These are phyloP conservation scores for Eleusine indica DNA, from an alignment of 176 grass and related monocot genomes.

Conservation along the genomic window DNA sequence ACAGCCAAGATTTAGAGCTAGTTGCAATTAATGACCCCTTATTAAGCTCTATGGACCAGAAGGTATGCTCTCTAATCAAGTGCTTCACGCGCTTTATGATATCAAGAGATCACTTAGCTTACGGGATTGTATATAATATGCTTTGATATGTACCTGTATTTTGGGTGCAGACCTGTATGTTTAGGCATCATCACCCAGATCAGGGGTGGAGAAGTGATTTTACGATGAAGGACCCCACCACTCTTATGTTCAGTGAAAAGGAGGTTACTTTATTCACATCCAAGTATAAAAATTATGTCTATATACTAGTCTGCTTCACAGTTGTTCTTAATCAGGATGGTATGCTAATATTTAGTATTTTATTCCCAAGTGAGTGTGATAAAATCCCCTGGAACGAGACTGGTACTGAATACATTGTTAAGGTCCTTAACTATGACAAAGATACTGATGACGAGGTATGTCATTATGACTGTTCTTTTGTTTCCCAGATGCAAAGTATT, in stretches of 20 bases:
- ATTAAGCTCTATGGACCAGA: background rate
- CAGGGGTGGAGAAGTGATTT: background rate
- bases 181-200: background rate
- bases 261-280: slow-evolving; percentile 7
- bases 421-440: background rate
- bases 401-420: background rate
- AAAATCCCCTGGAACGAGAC: background rate
- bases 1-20: background rate
- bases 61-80: background rate
- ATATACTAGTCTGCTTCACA: background rate
- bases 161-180: slow-evolving; percentile 11
- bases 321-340: background rate
- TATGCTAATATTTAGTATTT: slow-evolving; percentile 1
- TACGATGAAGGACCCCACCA: background rate
- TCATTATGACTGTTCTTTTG: background rate
- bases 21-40: background rate
- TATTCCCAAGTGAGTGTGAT: background rate
- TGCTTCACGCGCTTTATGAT: background rate
- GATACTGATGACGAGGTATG: background rate
- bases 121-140: background rate
- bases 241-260: slow-evolving; percentile 2
- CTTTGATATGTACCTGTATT: background rate
- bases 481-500: background rate
- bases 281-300: background rate
- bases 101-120: background rate